Evolutionary conservation across 2,329 filamentous ascomycete species (phyloP), one percentile per base, ranked within the genome.

Genomic region (Rhynchosporium agropyri): DNA sequence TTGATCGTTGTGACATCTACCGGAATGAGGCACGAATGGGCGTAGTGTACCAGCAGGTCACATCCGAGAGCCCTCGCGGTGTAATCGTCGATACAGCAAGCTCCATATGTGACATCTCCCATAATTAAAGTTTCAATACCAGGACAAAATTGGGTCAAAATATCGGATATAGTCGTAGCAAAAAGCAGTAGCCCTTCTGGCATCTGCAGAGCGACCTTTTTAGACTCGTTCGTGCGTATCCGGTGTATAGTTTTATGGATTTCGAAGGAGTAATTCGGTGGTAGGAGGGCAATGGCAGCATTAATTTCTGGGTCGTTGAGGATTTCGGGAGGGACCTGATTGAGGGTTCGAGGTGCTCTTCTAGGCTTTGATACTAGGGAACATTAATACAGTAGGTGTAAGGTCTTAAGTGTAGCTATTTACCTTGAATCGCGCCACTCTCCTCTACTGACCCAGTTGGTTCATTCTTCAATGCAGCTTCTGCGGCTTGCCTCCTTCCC

Each of bases 61-160:
- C 95, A 99, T 1, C 92, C 95, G 28, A 99, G 83, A 0, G 96
- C 95, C 50, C 94, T 83, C 1, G 95, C 96, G 0, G 95, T 99
- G 78, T 96, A 99, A 78, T 99, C 95, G 75, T 99, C 95, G 71
- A 99, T 97, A 74, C 95, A 99, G 80, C 95, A 99, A 28, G 95
- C 95, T 67, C 95, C 95, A 76, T 99, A 99, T 0, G 95, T 99
- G 49, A 99, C 95, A 75, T 99, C 95, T 65, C 95, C 95, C 95
- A 99, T 99, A 76, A 99, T 99, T 60, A 98, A 82, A 1, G 94
- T 98, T 75, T 96, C 91, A 46, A 90, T 89, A 1, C 90, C 92
- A 0, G 92, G 89, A 73, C 95, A 99, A 79, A 99, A 99, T 74
- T 93, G 90, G 0, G 90, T 91, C 54, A 99, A 81, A 71, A 99